A percentile compares a stretch with the other conserved stretches of the same genome.
Evolutionary conservation across 1,284 basidiomycete genomes (phyloP).

Genomic region (Boletellus deceptivus): DNA sequence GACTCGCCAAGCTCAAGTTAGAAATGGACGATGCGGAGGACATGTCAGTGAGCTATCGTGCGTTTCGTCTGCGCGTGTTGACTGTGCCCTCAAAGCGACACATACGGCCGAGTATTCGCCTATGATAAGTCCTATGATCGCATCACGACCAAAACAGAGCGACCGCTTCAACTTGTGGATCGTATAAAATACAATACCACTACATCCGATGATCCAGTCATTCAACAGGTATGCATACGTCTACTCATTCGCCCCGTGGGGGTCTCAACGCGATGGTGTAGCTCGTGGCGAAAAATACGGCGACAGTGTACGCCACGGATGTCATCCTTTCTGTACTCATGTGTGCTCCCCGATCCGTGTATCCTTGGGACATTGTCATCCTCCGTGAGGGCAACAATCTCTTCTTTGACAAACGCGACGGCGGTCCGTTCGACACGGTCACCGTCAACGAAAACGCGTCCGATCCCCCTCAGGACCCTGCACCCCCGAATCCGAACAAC

Average conservation of each 20-base stretch:
- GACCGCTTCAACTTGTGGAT: slow-evolving; percentile 88
- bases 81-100: slow-evolving; percentile 51
- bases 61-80: neutral
- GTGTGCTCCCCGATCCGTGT: slow-evolving; percentile 93
- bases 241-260: slow-evolving; percentile 1
- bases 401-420: slow-evolving; percentile 98
- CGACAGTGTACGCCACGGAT: slow-evolving; percentile 92
- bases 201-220: slow-evolving; percentile 96
- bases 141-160: slow-evolving; percentile 90
- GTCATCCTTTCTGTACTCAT: slow-evolving; percentile 95
- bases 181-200: slow-evolving; percentile 97
- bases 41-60: slow-evolving; percentile 55
- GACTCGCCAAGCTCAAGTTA: slow-evolving; percentile 87
- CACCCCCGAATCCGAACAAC: slow-evolving; percentile 75
- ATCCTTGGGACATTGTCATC: slow-evolving; percentile 99
- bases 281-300: slow-evolving; percentile 78
- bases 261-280: slow-evolving; percentile 32
- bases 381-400: slow-evolving; percentile 90
- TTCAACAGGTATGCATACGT: slow-evolving; percentile 65
- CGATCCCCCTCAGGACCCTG: slow-evolving; percentile 89
- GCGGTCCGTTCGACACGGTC: slow-evolving; percentile 95
- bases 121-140: slow-evolving; percentile 98
- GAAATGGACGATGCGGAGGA: slow-evolving; percentile 91
- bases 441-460: slow-evolving; percentile 99
- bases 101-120: slow-evolving; percentile 87